Percentiles rank a stretch among this genome's conserved stretches.
Conservation (phyloP, 176 grass and related monocot genomes). For the Avena insularis region DNA sequence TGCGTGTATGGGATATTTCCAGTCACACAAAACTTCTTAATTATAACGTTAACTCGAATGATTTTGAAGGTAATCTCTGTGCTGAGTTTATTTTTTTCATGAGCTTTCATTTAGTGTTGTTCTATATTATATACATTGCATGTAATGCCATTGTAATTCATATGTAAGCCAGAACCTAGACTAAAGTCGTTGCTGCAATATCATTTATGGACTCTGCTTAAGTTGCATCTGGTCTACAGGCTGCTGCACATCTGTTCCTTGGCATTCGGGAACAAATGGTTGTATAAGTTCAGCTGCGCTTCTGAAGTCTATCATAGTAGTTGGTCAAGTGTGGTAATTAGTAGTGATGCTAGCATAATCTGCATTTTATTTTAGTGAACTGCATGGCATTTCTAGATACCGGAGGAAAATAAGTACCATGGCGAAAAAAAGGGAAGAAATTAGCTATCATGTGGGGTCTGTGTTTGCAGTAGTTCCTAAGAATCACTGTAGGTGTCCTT, state of each 20-base stretch:
- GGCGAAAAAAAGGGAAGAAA: constrained; percentile 2
- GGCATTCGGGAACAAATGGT: constrained; percentile 15
- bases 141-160: constrained; percentile 19
- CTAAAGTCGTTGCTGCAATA: constrained; percentile 21
- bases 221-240: constrained; percentile 15
- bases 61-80: constrained; percentile 65
- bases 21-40: constrained; percentile 65
- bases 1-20: constrained; percentile 90
- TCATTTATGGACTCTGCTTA: constrained; percentile 14
- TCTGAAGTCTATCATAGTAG: constrained; percentile 26
- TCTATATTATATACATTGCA: constrained; percentile 24
- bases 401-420: neutral
- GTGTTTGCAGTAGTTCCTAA: constrained; percentile 8
- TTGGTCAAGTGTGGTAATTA: constrained; percentile 3
- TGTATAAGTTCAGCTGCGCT: neutral
- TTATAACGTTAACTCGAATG: constrained; percentile 65
- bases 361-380: constrained; percentile 31
- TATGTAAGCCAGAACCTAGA: constrained; percentile 4
- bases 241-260: constrained; percentile 6
- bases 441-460: neutral
- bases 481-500: constrained; percentile 16
- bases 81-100: constrained; percentile 35
- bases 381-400: neutral
- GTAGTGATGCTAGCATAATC: constrained; percentile 37
- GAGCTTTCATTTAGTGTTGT: neutral